A percentile compares a stretch with the other conserved stretches of the same genome.
phyloP scores from a whole-genome alignment of 805 yeast genomes.

The Jamesozyma lodderae region DNA sequence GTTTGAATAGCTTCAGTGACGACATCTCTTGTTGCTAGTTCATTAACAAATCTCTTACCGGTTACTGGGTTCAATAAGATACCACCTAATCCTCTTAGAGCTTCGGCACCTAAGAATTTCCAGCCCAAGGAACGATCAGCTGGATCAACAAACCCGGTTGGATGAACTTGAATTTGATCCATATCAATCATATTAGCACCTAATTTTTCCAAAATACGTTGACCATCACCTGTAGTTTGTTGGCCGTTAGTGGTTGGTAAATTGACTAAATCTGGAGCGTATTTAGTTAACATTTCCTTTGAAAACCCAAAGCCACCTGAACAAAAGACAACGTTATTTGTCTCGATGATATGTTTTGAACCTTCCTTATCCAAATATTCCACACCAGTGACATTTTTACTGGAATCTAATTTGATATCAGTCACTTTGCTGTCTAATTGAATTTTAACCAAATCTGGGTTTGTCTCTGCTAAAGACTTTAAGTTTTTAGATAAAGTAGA shows the following conservation, averaged over 20 bases:
- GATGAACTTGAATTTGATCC: slow-evolving; percentile 54
- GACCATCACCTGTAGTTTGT: slow-evolving; percentile 54
- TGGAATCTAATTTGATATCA: slow-evolving; percentile 26
- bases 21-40: slow-evolving; percentile 43
- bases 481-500: slow-evolving; percentile 36
- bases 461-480: slow-evolving; percentile 25
- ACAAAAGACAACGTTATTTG: slow-evolving; percentile 39
- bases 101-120: slow-evolving; percentile 54
- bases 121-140: slow-evolving; percentile 33
- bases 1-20: slow-evolving; percentile 39
- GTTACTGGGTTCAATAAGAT: slow-evolving; percentile 37
- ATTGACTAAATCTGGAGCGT: slow-evolving; percentile 38
- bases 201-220: slow-evolving; percentile 36
- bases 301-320: slow-evolving; percentile 50
- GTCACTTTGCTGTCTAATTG: slow-evolving; percentile 33
- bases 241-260: slow-evolving; percentile 50
- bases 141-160: slow-evolving; percentile 50
- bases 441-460: slow-evolving; percentile 29
- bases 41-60: slow-evolving; percentile 46
- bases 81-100: slow-evolving; percentile 53
- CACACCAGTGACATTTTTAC: slow-evolving; percentile 34
- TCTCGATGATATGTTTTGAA: slow-evolving; percentile 17
- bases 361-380: slow-evolving; percentile 31
- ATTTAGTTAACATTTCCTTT: slow-evolving; percentile 32
- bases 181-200: slow-evolving; percentile 46